Base-by-base conservation (phyloP, 441 rosid genomes). In the Aquilaria agallochum region DNA sequence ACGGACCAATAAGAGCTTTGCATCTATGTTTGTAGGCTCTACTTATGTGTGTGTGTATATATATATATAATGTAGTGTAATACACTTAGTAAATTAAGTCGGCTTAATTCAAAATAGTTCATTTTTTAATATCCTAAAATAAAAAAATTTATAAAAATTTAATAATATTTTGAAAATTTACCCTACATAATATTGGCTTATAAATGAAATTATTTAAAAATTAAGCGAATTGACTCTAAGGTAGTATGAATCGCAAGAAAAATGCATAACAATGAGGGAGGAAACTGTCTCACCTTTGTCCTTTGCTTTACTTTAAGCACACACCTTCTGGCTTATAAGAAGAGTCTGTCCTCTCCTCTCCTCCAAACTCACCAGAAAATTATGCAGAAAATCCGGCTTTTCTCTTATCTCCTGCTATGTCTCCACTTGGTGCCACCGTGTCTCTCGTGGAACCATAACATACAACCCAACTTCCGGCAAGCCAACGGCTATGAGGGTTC, bases 401-500 rank as follows among this genome's bases (percentile, higher is more conserved):
- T 10, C 52, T 58, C n/a, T 55, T 31, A 58, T 54, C 62, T 76
- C 63, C 56, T 74, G 10, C 53, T 55, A 55, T 47, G 50, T 50
- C 31, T 50, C 67, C 63, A 31, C 30, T 52, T 52, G 20, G 55
- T 33, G 20, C 64, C 63, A 44, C 57, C 67, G 55, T 71, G 55
- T 49, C 58, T 62, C 40, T 52, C 76, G 32, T 58, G 69, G 74
- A 72, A 61, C 56, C 82, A 51, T 52, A 33, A 53, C 53, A 36
- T 15, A 14, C 36, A 62, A 33, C 42, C 73, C 70, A 48, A 64
- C 54, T 20, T 20, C 27, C 1, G 27, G 27, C 78, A 58, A 52
- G 76, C 68, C 31, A 75, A 74, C 54, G 74, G 76, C 64, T 84
- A 68, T 59, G 85, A 78, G 59, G 93, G 90, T 5, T 82, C 90